Conservation (phyloP, 2,329 filamentous ascomycete species). For the Penicillium hesseltinei region DNA sequence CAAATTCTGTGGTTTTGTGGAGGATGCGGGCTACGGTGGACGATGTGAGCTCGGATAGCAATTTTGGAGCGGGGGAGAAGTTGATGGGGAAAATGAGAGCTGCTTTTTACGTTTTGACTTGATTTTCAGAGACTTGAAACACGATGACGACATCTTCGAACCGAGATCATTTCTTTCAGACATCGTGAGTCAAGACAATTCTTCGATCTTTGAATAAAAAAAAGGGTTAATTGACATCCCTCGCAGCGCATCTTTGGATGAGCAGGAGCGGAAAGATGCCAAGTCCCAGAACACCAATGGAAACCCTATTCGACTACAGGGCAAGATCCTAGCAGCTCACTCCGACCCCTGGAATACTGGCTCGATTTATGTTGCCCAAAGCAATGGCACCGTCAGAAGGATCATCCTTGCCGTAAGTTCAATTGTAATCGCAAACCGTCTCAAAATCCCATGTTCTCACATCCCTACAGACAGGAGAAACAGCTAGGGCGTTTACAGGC, state of each 20-base stretch:
- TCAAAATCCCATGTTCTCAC: conserved; percentile 2
- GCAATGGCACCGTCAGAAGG: conserved; percentile 73
- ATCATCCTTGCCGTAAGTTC: conserved; percentile 72
- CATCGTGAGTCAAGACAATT: conserved; percentile 61
- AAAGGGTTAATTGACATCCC: conserved; percentile 17
- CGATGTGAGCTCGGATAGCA: conserved; percentile 33
- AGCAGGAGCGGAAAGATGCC: conserved; percentile 62
- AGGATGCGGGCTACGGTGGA: conserved; percentile 34
- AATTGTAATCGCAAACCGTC: conserved; percentile 11
- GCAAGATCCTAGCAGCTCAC: conserved; percentile 77
- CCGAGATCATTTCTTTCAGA: conserved; percentile 86
- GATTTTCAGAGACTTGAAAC: not conserved
- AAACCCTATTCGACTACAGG: conserved; percentile 73
- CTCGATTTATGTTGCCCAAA: conserved; percentile 78
- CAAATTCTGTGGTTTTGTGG: conserved; percentile 34
- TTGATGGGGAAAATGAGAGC: conserved; percentile 12
- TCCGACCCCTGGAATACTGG: conserved; percentile 63
- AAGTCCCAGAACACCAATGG: conserved; percentile 81
- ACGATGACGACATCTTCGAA: conserved; percentile 67
- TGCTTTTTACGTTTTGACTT: conserved; percentile 3
- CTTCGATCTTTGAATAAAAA: conserved; percentile 1
- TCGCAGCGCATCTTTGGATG: conserved; percentile 48
- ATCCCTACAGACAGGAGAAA: conserved; percentile 45
- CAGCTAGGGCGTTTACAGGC: conserved; percentile 60
- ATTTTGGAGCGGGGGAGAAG: conserved; percentile 18